phyloP scores from a whole-genome alignment of 805 yeast genomes.

The Starmerella powellii region DNA sequence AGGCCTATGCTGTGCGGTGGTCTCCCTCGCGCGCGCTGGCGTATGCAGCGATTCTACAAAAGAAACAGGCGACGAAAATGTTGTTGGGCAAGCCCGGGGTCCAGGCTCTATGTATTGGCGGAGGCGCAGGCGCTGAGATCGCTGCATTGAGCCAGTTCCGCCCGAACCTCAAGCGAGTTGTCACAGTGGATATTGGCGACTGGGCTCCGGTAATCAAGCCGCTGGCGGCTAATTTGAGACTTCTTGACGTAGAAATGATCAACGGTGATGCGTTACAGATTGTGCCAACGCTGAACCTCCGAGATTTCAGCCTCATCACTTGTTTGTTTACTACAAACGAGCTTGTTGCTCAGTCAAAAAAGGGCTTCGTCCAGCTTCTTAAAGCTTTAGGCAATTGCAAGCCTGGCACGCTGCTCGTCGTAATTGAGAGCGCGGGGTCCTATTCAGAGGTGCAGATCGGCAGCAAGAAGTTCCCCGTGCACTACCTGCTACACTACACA shows the following conservation, averaged over 20 bases:
- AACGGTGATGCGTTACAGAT: slow-evolving; percentile 22
- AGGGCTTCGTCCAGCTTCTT: slow-evolving; percentile 48
- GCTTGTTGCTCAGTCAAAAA: slow-evolving; percentile 55
- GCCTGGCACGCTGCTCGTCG: slow-evolving; percentile 47
- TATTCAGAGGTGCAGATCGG: slow-evolving; percentile 73
- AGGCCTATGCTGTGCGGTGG: slow-evolving; percentile 77
- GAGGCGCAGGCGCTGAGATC: slow-evolving; percentile 82
- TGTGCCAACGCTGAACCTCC: slow-evolving; percentile 5
- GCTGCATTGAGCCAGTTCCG: slow-evolving; percentile 35
- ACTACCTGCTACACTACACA: slow-evolving; percentile 63
- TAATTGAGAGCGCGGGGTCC: slow-evolving; percentile 83
- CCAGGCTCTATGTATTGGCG: slow-evolving; percentile 61
- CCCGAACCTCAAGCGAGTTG: slow-evolving; percentile 33
- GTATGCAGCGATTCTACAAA: slow-evolving; percentile 55
- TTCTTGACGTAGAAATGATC: slow-evolving; percentile 30
- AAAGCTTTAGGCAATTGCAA: slow-evolving; percentile 41
- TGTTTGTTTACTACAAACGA: slow-evolving; percentile 79
- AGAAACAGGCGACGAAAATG: slow-evolving; percentile 32
- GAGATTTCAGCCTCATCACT: slow-evolving; percentile 37
- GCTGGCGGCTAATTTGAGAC: slow-evolving; percentile 35
- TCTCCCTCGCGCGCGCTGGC: slow-evolving; percentile 70
- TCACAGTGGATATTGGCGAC: slow-evolving; percentile 65
- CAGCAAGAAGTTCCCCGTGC: slow-evolving; percentile 66
- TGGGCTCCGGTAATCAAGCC: slow-evolving; percentile 49
- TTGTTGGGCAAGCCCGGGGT: slow-evolving; percentile 21